Evolutionary conservation across 352 stramenopile species (phyloP).

Genomic region (Pythium phragmitis): DNA sequence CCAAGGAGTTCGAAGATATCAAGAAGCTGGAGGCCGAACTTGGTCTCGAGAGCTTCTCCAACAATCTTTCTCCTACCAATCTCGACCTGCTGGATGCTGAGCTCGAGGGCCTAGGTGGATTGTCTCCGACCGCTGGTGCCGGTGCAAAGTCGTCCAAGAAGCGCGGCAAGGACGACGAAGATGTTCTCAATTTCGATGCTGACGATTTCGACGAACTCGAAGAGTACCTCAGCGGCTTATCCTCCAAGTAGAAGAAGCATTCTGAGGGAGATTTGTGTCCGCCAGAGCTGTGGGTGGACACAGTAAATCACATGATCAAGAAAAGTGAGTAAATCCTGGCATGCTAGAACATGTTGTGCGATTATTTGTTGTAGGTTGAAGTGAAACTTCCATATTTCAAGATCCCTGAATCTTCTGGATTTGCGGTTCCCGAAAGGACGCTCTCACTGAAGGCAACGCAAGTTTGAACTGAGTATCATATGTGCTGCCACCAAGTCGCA

Average conservation of each 20-base stretch:
- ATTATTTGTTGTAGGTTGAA: conserved; percentile 3
- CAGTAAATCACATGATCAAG: conserved; percentile 5
- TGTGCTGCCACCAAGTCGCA: not conserved
- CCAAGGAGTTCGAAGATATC: conserved; percentile 80
- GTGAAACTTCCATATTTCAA: conserved; percentile 17
- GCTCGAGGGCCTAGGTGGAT: conserved; percentile 55
- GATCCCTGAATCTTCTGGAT: not conserved
- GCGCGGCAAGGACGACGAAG: conserved; percentile 37
- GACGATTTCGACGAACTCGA: conserved; percentile 89
- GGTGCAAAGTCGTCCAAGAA: conserved; percentile 27
- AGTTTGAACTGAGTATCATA: not conserved
- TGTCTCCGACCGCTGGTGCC: conserved; percentile 48
- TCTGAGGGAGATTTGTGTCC: not conserved
- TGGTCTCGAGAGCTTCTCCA: conserved; percentile 62
- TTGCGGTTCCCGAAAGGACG: conserved; percentile 17
- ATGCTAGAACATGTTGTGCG: not conserved
- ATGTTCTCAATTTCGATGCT: conserved; percentile 83
- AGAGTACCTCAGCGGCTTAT: conserved; percentile 83
- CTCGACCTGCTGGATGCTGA: conserved; percentile 75
- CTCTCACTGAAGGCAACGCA: not conserved
- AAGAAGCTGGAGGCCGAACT: conserved; percentile 83
- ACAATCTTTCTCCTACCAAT: conserved; percentile 46
- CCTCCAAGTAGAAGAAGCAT: conserved; percentile 37
- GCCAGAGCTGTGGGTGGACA: not conserved
- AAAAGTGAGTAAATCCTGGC: conserved; percentile 5